Evolutionary conservation across 805 yeast genomes (phyloP).

Genomic region (Candida pseudoglaebosa): DNA sequence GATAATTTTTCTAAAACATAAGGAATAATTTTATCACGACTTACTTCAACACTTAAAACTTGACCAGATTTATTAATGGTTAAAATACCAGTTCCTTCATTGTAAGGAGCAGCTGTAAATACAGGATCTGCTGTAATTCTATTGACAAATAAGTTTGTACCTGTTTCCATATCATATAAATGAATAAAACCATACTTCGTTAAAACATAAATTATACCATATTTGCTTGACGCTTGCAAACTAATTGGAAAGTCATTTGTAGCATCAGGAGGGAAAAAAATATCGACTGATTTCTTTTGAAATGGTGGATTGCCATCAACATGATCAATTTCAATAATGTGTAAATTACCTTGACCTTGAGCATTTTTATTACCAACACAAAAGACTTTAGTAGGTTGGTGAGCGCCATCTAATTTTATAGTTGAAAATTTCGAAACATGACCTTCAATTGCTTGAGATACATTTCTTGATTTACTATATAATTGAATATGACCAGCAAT

Average conservation of each 20-base stretch:
- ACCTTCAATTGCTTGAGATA: conserved; percentile 96
- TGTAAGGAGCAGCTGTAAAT: conserved; percentile 78
- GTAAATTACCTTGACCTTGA: conserved; percentile 68
- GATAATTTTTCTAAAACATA: conserved; percentile 83
- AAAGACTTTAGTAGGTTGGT: conserved; percentile 76
- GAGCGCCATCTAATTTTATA: conserved; percentile 68
- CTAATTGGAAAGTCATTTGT: conserved; percentile 95
- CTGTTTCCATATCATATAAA: conserved; percentile 89
- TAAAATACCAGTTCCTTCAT: conserved; percentile 75
- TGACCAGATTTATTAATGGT: conserved; percentile 95
- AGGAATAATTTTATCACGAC: conserved; percentile 80
- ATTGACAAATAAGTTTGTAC: conserved; percentile 88
- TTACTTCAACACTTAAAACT: conserved; percentile 86
- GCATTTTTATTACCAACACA: conserved; percentile 89
- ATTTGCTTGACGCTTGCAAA: conserved; percentile 77
- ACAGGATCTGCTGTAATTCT: conserved; percentile 95
- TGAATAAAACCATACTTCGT: conserved; percentile 97
- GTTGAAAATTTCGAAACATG: conserved; percentile 90
- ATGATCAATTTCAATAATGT: conserved; percentile 95
- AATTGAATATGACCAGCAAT: conserved; percentile 96
- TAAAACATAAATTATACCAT: conserved; percentile 82
- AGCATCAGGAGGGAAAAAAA: conserved; percentile 96
- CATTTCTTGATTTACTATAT: conserved; percentile 80
- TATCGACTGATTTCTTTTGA: conserved; percentile 84
- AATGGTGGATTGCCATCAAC: conserved; percentile 79